These are phyloP conservation scores for Phanerodontia chrysosporium DNA, from an alignment of 768 basidiomycete species.

Conservation along the genomic window DNA sequence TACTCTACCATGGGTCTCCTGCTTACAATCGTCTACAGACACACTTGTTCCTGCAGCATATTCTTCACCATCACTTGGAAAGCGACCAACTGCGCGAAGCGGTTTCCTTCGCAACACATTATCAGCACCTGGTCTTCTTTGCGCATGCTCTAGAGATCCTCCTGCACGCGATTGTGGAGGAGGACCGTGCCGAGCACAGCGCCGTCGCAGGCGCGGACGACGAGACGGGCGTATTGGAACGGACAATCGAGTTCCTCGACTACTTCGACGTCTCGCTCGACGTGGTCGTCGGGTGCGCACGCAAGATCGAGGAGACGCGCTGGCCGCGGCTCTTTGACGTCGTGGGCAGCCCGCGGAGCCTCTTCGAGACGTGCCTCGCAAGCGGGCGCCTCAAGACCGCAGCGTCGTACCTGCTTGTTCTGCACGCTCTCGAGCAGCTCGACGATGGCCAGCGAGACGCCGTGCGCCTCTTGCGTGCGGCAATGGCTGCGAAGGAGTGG, in stretches of 20 bases:
- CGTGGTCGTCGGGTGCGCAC: constrained; percentile 91
- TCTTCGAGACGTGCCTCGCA: constrained; percentile 87
- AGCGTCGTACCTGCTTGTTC: constrained; percentile 85
- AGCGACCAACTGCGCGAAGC: constrained; percentile 65
- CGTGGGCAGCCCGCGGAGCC: constrained; percentile 83
- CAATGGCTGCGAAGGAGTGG: constrained; percentile 79
- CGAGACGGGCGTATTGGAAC: constrained; percentile 37
- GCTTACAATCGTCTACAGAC: constrained; percentile 45
- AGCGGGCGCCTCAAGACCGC: constrained; percentile 80
- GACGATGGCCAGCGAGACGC: constrained; percentile 79
- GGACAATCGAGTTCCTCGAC: constrained; percentile 86
- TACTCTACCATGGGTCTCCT: neutral
- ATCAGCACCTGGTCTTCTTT: constrained; percentile 87
- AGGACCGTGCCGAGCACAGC: constrained; percentile 46
- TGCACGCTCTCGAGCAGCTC: constrained; percentile 90
- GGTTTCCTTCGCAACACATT: constrained; percentile 80
- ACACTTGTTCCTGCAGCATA: constrained; percentile 89
- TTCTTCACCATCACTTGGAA: constrained; percentile 79
- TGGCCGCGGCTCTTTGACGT: constrained; percentile 88
- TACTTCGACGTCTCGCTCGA: constrained; percentile 89
- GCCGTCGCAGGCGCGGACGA: constrained; percentile 21
- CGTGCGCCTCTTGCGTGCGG: constrained; percentile 71
- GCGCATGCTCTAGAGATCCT: constrained; percentile 92
- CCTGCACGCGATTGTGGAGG: constrained; percentile 89
- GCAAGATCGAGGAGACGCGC: constrained; percentile 90